Percentiles rank a stretch among this genome's conserved stretches.
phyloP scores from a whole-genome alignment of 2,329 filamentous ascomycete genomes.

The Exophiala xenobiotica region DNA sequence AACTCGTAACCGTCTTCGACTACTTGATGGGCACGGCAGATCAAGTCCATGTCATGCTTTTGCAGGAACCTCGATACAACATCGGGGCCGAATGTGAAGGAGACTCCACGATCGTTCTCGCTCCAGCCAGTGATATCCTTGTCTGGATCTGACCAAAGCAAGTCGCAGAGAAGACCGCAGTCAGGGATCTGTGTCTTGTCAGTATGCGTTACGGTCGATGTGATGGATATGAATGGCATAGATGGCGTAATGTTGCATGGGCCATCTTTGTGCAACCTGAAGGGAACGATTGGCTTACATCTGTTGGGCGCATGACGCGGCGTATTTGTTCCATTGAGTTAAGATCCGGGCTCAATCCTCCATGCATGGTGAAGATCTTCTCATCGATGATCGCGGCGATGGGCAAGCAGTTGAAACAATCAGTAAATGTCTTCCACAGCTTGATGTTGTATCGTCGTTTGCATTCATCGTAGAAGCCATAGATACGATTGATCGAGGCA shows the following conservation, averaged over 20 bases:
- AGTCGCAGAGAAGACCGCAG: conserved; percentile 93
- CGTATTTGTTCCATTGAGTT: conserved; percentile 99
- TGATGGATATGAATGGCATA: not conserved
- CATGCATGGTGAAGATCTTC: conserved; percentile 99
- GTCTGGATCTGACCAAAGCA: conserved; percentile 97
- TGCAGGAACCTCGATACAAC: conserved; percentile 96
- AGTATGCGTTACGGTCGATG: not conserved
- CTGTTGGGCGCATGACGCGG: conserved; percentile 96
- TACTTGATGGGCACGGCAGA: conserved; percentile 97
- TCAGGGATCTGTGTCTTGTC: conserved; percentile 76
- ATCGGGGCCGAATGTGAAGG: conserved; percentile 96
- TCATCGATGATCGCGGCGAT: conserved; percentile 99
- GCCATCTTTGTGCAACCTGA: not conserved
- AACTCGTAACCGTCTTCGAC: conserved; percentile 99
- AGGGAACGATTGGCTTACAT: conserved; percentile 65
- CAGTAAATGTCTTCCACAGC: conserved; percentile 99
- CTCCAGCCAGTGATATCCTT: conserved; percentile 99
- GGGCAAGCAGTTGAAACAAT: conserved; percentile 98
- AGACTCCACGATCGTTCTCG: conserved; percentile 97
- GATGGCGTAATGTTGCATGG: not conserved
- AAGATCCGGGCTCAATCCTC: conserved; percentile 90
- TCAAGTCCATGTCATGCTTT: conserved; percentile 99
- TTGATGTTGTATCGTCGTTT: conserved; percentile 99
- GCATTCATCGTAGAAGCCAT: conserved; percentile 99
- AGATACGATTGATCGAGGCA: conserved; percentile 97